Evolutionary conservation across 2,329 filamentous ascomycete species (phyloP).

Genomic region (Dryadomyces quercus-mongolicae): DNA sequence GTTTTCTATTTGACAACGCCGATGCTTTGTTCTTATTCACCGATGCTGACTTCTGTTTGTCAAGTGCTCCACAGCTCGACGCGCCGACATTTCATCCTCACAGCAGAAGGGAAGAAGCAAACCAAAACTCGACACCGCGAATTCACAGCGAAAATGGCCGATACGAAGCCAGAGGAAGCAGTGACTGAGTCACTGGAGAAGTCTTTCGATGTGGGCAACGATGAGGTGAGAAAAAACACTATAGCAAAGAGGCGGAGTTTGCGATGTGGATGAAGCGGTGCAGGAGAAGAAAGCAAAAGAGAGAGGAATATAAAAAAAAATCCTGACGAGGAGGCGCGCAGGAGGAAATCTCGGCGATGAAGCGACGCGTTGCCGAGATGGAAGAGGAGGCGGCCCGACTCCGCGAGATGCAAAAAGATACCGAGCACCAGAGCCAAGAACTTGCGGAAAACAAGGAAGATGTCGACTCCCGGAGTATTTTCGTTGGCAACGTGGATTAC

Average conservation of each 20-base stretch:
- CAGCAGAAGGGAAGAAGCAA: not conserved
- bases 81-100: not conserved
- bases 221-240: conserved; percentile 28
- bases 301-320: conserved; percentile 4
- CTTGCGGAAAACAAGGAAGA: conserved; percentile 90
- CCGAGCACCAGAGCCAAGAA: conserved; percentile 76
- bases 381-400: conserved; percentile 80
- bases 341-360: conserved; percentile 82
- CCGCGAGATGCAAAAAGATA: conserved; percentile 71
- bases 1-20: not conserved
- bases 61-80: not conserved
- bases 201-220: conserved; percentile 29
- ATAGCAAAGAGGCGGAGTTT: conserved; percentile 8
- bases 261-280: not conserved
- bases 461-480: conserved; percentile 88
- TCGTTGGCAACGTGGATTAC: conserved; percentile 98
- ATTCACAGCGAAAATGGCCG: conserved; percentile 13
- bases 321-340: conserved; percentile 18
- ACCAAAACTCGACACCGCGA: not conserved
- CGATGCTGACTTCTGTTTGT: not conserved
- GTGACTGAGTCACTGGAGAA: conserved; percentile 20
- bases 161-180: conserved; percentile 18
- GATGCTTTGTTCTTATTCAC: not conserved
- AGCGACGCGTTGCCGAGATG: conserved; percentile 78
- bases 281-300: not conserved